Base-by-base conservation (phyloP, 208 protist species). In the Phytomonas sp. region DNA sequence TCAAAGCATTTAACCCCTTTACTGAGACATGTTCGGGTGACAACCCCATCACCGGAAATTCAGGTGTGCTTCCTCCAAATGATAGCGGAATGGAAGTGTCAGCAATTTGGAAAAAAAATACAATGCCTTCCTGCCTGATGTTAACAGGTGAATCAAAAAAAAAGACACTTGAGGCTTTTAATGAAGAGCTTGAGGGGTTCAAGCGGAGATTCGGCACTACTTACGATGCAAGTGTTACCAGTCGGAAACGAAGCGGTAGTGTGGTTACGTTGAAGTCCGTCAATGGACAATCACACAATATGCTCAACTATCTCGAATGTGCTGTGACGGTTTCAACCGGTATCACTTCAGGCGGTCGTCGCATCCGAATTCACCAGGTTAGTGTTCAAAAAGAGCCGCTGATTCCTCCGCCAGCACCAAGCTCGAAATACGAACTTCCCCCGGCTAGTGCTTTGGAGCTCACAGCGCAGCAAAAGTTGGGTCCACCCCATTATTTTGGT, bases 401-500 rank as follows among this genome's bases (percentile, higher is more conserved):
- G 2, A 70, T 94, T 36, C 79, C 82, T 32, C 84, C 89, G 15
- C 78, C 83, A 17, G 82, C 87, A 23, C 89, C 90, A 13, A 70
- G 66, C 23, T 94, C 88, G 0, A 73, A 60, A 11, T 93, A 83
- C 64, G 85, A 78, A 32, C 72, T 80, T 40, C 51, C 62, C 8
- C 74, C 76, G 23, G 53, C 75, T 5, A 78, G 66, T 40, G 62
- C 70, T 53, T 74, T 85, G 46, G 83, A 89, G 76, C 30, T 81
- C 33, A 62, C 76, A 23, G 71, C 89, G n/a, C 77, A 74, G 46
- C 63, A 91, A 59, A 79, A 89, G 31, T 65, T 97, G 36, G 96
- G 96, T 7, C 68, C 30, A 0, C 84, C 94, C 26, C 93, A 89
- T 73, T 97, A 97, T 72, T 95, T 97, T 72, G 96, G 94, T 51